Evolutionary conservation across 2,329 filamentous ascomycete species (phyloP).

Genomic region (Leptosphaerulina australis): DNA sequence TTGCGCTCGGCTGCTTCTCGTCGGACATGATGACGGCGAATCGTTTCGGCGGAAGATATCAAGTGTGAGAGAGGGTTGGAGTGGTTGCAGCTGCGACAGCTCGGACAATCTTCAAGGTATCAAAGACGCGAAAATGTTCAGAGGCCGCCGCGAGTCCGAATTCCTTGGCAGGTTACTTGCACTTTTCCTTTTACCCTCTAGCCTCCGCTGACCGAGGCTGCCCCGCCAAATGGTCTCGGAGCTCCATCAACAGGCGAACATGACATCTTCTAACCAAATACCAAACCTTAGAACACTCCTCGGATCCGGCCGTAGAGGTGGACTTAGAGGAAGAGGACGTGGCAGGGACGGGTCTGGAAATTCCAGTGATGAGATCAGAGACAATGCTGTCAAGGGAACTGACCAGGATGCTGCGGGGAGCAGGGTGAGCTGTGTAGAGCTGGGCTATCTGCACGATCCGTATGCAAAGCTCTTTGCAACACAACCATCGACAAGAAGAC

Average conservation of each 20-base stretch:
- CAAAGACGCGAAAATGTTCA: slow-evolving; percentile 42
- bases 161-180: slow-evolving; percentile 18
- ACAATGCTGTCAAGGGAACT: slow-evolving; percentile 82
- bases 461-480: slow-evolving; percentile 75
- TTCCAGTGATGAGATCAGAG: slow-evolving; percentile 57
- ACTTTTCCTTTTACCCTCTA: slow-evolving; percentile 22
- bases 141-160: slow-evolving; percentile 5
- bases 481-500: slow-evolving; percentile 64
- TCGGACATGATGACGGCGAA: slow-evolving; percentile 36
- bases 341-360: slow-evolving; percentile 39
- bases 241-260: slow-evolving; percentile 46
- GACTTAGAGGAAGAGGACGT: slow-evolving; percentile 56
- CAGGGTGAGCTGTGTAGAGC: slow-evolving; percentile 81
- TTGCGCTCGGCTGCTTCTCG: slow-evolving; percentile 29
- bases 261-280: slow-evolving; percentile 72
- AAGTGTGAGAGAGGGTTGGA: slow-evolving; percentile 15
- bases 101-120: slow-evolving; percentile 20
- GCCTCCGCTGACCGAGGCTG: slow-evolving; percentile 24
- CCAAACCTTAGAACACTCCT: slow-evolving; percentile 74
- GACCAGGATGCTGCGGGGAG: slow-evolving; percentile 91
- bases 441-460: slow-evolving; percentile 83
- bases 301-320: slow-evolving; percentile 55
- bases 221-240: slow-evolving; percentile 37
- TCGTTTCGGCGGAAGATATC: slow-evolving; percentile 3
- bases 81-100: slow-evolving; percentile 11